phyloP scores from a whole-genome alignment of 139 green algal genomes.

The Haematococcus lacustris region DNA sequence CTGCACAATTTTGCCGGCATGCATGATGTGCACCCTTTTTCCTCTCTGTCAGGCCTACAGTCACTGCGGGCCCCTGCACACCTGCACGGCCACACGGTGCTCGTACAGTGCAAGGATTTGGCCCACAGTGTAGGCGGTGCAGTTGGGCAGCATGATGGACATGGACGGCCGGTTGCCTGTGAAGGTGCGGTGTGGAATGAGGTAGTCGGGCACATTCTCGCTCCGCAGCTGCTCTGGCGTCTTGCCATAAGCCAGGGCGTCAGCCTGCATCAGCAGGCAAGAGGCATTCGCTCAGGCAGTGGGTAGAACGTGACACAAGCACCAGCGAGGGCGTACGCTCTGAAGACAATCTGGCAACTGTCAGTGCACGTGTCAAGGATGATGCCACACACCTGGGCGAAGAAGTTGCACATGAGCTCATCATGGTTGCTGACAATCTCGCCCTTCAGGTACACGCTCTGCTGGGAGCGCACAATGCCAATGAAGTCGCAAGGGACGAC shows the following conservation, averaged over 20 bases:
- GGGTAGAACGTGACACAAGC: no score
- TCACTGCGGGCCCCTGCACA: no score
- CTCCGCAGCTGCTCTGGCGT: slow-evolving; percentile 67
- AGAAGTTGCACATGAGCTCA: slow-evolving; percentile 99
- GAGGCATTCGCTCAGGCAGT: no score
- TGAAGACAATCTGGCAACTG: no score
- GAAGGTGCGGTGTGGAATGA: slow-evolving; percentile 91
- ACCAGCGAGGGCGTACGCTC: no score
- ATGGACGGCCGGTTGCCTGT: slow-evolving; percentile 90
- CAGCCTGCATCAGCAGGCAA: no score
- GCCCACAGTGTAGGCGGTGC: slow-evolving; percentile 80
- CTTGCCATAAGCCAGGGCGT: slow-evolving; percentile 96
- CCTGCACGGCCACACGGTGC: slow-evolving; percentile 86
- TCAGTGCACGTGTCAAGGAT: no score
- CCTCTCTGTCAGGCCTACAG: no score
- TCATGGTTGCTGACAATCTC: slow-evolving; percentile 98
- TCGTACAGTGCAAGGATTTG: slow-evolving; percentile 97
- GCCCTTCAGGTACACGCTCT: slow-evolving; percentile 72
- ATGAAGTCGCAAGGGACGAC: slow-evolving; percentile 96
- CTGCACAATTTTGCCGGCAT: no score
- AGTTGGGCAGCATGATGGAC: slow-evolving; percentile 88
- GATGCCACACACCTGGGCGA: slow-evolving; percentile 79
- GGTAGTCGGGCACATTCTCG: slow-evolving; percentile 80
- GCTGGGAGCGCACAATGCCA: slow-evolving; percentile 87
- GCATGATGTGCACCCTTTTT: no score